These are phyloP conservation scores for Nyctanthes arbortristis DNA, from an alignment of 257 asterid genomes.

Conservation along the genomic window DNA sequence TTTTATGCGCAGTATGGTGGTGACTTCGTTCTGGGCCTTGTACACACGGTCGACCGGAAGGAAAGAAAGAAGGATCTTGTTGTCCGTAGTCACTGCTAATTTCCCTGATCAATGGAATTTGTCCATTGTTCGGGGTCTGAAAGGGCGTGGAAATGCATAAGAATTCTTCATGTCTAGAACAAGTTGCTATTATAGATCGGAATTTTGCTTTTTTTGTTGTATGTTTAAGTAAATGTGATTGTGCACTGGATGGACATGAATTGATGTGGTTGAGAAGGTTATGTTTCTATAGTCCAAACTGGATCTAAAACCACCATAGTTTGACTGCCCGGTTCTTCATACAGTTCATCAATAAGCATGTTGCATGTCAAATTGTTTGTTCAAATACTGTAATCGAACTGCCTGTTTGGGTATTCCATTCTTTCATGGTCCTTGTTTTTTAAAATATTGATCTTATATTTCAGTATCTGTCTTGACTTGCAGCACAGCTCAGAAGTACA, in stretches of 20 bases:
- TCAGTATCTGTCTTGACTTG: constrained; percentile 24
- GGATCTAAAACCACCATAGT: neutral
- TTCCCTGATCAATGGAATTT: too few relatives aligned
- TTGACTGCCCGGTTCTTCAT: neutral
- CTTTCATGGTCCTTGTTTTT: neutral
- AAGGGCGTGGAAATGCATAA: too few relatives aligned
- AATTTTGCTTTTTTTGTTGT: too few relatives aligned
- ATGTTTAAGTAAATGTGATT: neutral
- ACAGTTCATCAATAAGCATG: neutral
- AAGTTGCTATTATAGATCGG: too few relatives aligned
- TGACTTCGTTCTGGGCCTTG: too few relatives aligned
- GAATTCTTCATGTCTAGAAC: too few relatives aligned
- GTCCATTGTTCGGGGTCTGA: too few relatives aligned
- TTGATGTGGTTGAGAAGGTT: neutral
- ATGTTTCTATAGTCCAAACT: neutral
- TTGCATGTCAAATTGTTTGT: neutral
- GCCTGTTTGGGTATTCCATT: neutral
- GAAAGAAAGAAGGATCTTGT: too few relatives aligned
- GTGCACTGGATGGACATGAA: neutral
- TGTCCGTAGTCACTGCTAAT: too few relatives aligned
- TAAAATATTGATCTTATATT: constrained; percentile 7
- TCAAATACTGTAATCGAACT: neutral
- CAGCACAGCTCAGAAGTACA: constrained; percentile 94
- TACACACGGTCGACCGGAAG: too few relatives aligned
- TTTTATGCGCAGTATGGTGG: too few relatives aligned